Percentiles rank a stretch among this genome's conserved stretches.
Evolutionary conservation across 345 rosid species (phyloP).

Genomic region (Ceriops zippeliana): DNA sequence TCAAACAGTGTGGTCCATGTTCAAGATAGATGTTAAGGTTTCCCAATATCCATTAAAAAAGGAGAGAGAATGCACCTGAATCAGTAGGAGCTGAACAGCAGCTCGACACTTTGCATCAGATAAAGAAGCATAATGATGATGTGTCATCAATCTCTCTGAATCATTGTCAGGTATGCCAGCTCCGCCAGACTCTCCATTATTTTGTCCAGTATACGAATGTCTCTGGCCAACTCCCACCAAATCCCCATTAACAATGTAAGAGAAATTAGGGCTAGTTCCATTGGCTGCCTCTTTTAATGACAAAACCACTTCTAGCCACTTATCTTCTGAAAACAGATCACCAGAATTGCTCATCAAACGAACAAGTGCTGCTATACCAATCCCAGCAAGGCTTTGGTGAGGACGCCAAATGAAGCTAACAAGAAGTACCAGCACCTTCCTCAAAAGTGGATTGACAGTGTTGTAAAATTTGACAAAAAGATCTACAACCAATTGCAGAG

Average conservation of each 20-base stretch:
- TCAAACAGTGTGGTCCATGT: not conserved
- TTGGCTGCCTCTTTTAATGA: slow-evolving; percentile 85
- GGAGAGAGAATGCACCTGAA: slow-evolving; percentile 52
- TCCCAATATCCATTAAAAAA: not conserved
- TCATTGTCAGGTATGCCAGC: slow-evolving; percentile 41
- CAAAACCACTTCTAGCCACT: slow-evolving; percentile 87
- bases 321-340: slow-evolving; percentile 78
- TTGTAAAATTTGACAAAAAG: slow-evolving; percentile 89
- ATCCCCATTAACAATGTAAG: slow-evolving; percentile 55
- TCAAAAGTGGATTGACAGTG: slow-evolving; percentile 89
- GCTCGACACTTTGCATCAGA: slow-evolving; percentile 95
- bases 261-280: slow-evolving; percentile 83
- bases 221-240: slow-evolving; percentile 28
- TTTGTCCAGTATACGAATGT: slow-evolving; percentile 31
- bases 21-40: not conserved
- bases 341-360: slow-evolving; percentile 97
- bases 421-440: slow-evolving; percentile 73
- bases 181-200: slow-evolving; percentile 44
- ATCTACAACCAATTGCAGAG: slow-evolving; percentile 96
- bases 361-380: slow-evolving; percentile 96
- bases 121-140: slow-evolving; percentile 51
- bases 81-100: slow-evolving; percentile 90
- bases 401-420: slow-evolving; percentile 93
- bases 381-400: slow-evolving; percentile 99
- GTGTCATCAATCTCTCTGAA: slow-evolving; percentile 45